phyloP scores from a whole-genome alignment of 176 grass and related monocot genomes.

The Echinochloa phyllopogon region DNA sequence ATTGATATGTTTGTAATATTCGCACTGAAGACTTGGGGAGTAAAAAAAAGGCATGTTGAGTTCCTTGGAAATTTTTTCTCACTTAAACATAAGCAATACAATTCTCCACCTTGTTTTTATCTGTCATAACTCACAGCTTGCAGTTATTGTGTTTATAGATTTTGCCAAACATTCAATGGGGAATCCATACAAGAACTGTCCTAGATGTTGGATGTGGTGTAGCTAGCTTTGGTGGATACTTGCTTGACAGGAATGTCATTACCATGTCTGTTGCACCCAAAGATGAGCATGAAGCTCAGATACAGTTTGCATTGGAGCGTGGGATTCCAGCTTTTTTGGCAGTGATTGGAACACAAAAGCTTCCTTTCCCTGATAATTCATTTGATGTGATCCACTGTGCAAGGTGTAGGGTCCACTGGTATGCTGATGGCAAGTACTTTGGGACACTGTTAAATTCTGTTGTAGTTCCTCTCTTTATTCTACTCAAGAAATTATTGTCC shows the following conservation, averaged over 20 bases:
- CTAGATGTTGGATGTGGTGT: slow-evolving; percentile 95
- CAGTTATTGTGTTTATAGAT: slow-evolving; percentile 55
- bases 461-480: slow-evolving; percentile 2
- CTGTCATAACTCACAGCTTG: slow-evolving; percentile 42
- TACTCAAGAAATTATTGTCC: not conserved
- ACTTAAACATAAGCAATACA: not conserved
- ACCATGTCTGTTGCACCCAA: slow-evolving; percentile 96
- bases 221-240: slow-evolving; percentile 91
- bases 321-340: slow-evolving; percentile 87
- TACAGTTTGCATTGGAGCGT: slow-evolving; percentile 88
- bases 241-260: slow-evolving; percentile 89
- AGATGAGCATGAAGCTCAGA: slow-evolving; percentile 97
- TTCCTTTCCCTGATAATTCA: slow-evolving; percentile 89
- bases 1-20: slow-evolving; percentile 4
- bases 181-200: slow-evolving; percentile 73
- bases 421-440: slow-evolving; percentile 78
- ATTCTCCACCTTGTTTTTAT: slow-evolving; percentile 20
- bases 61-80: slow-evolving; percentile 1
- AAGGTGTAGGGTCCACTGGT: slow-evolving; percentile 93
- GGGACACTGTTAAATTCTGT: slow-evolving; percentile 42
- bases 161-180: slow-evolving; percentile 76
- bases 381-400: slow-evolving; percentile 94
- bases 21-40: not conserved
- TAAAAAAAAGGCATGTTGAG: slow-evolving; percentile 25
- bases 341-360: slow-evolving; percentile 88